Evolutionary conservation across 805 yeast genomes (phyloP), one percentile per base, ranked within the genome.

Genomic region (Saturnispora ahearnii): DNA sequence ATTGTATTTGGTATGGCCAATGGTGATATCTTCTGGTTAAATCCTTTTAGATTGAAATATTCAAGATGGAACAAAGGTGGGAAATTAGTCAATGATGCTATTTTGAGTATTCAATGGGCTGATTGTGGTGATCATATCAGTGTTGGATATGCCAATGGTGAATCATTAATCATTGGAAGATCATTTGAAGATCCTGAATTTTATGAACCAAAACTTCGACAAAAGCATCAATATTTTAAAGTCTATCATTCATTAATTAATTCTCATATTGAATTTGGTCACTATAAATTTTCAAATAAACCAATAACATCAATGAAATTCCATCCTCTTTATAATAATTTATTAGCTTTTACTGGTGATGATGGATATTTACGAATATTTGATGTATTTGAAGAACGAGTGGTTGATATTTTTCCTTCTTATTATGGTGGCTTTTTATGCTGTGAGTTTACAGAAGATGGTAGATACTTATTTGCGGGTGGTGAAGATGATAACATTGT

Each of bases 11-110:
- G 91, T 1, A 74, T 80, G 53, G 76, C 82, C 18, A 66, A 80
- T 1, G 88, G 91, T n/a, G 87, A 81, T 56, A 62, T 84, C 2
- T 54, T 84, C 5, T 73, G 87, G 74, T 53, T 81, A 33, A 84
- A 82, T 54, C 74, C 82, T 9, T 63, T 69, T 28, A 65, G 71
- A 37, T 67, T 69, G 62, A 71, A 71, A 50, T 78, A 76, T 61
- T 61, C 74, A 26, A 69, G 82, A 40, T 64, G 78, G 63, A 79
- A 79, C 61, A 78, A 77, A 55, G 66, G 68, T 50, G 79, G 78
- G 7, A 68, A 61, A 52, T 61, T 63, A 51, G 72, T 66, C 55
- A 69, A 60, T 51, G 68, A 60, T 54, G 72, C 78, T 45, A 76
- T 71, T 40, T 66, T 62, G 45, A 76, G 72, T 48, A 63, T 73